A percentile compares a stretch with the other conserved stretches of the same genome.
These are phyloP conservation scores for Cryphonectria parasitica DNA, from an alignment of 2,329 filamentous ascomycete species.

Conservation along the genomic window DNA sequence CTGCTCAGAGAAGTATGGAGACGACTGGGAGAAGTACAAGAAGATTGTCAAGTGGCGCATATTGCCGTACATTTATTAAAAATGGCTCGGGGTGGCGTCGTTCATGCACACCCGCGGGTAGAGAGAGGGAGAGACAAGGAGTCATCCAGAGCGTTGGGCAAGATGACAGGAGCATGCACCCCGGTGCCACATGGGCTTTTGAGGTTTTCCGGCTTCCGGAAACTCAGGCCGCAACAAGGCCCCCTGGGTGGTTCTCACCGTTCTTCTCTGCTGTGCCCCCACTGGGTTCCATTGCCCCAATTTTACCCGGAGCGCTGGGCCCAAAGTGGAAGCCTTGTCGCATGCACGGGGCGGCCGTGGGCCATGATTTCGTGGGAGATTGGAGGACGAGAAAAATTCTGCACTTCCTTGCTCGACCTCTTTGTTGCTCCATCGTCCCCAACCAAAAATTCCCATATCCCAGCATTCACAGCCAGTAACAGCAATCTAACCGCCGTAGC, in stretches of 20 bases:
- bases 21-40: slow-evolving; percentile 84
- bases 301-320: slow-evolving; percentile 26
- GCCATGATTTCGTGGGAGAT: slow-evolving; percentile 11
- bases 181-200: slow-evolving; percentile 22
- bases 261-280: slow-evolving; percentile 26
- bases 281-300: slow-evolving; percentile 20
- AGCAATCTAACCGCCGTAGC: slow-evolving; percentile 20
- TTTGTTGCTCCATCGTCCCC: slow-evolving; percentile 18
- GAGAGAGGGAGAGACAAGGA: not conserved
- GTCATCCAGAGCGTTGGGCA: slow-evolving; percentile 7
- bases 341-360: slow-evolving; percentile 11
- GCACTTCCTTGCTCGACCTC: slow-evolving; percentile 20
- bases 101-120: slow-evolving; percentile 20
- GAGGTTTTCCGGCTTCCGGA: slow-evolving; percentile 15
- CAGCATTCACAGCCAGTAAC: slow-evolving; percentile 20
- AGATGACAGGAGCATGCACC: slow-evolving; percentile 20
- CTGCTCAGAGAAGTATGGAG: slow-evolving; percentile 82
- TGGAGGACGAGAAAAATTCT: slow-evolving; percentile 28
- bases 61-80: slow-evolving; percentile 76
- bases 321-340: slow-evolving; percentile 21
- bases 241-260: slow-evolving; percentile 27
- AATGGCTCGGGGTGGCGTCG: slow-evolving; percentile 12
- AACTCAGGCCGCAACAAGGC: slow-evolving; percentile 23
- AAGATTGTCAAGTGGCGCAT: slow-evolving; percentile 77
- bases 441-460: slow-evolving; percentile 17